Evolutionary conservation across 257 asterid genomes (phyloP), one percentile per base, ranked within the genome.

Genomic region (Verbascum thapsus): DNA sequence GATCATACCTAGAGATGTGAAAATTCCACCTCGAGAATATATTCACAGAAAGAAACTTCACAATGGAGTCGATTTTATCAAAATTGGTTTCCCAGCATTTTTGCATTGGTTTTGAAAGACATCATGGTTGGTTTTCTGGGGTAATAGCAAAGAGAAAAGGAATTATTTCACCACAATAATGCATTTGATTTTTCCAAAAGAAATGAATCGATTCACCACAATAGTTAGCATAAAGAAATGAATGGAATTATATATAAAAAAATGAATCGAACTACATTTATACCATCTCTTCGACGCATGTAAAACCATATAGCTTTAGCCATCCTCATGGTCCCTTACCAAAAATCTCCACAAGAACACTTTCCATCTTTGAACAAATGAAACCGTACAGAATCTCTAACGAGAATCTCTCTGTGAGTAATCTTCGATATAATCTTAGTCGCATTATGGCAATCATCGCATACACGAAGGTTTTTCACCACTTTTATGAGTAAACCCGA

Each of bases 281-380:
- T 18, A 26, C 16, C 20, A 49, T 17, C 30, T 18, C 51, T 42
- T 38, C 26, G 51, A 63, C 40, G 45, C 19, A 49, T 9, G 59
- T 49, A 20, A 18, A 41, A 51, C 53, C 54, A 34, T 47, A 66
- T 47, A 66, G 73, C 73, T 66, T 53, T 52, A 61, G 22, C 11
- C 48, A 65, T 19, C 66, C 56, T 20, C 52, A 30, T 41, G 23
- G 41, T 65, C 64, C 48, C 47, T 72, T 81, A 85, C 88, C 96
- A 83, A 63, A 81, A 88, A 62, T 85, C 90, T 73, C 84, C 87
- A 78, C 96, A 83, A 72, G 91, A 85, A 70, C 91, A 83, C 16
- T 66, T 50, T 30, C 91, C 95, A 64, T 81, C 76, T 69, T 76
- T 83, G 41, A 85, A 83, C 52, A 74, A 75, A 75, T 83, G 88